These are phyloP conservation scores for Nicotiana obtusifolia DNA, from an alignment of 257 asterid species.

Conservation along the genomic window DNA sequence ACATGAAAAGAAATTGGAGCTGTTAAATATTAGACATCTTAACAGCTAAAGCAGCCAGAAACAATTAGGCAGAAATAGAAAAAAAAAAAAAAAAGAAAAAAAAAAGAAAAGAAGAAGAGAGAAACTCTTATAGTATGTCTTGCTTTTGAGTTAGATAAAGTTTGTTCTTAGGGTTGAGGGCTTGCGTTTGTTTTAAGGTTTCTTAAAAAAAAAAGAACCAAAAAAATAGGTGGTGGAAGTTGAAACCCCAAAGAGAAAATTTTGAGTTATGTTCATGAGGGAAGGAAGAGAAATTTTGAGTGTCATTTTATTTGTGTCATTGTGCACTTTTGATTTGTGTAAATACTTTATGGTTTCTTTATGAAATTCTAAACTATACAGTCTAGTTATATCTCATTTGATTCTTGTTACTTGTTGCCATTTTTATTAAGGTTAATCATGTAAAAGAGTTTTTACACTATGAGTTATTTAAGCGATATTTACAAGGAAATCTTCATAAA, in stretches of 20 bases:
- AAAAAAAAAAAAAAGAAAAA: neutral
- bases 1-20: conserved; percentile 10
- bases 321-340: conserved; percentile 4
- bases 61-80: conserved; percentile 7
- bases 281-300: conserved; percentile 3
- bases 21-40: conserved; percentile 31
- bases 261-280: neutral
- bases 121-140: neutral
- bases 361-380: neutral
- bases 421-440: neutral
- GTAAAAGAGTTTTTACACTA: neutral
- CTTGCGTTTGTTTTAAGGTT: neutral
- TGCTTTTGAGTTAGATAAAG: conserved; percentile 4
- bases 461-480: neutral
- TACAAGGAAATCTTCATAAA: neutral
- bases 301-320: neutral
- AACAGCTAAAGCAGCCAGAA: conserved; percentile 22
- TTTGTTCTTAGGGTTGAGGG: conserved; percentile 4
- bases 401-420: neutral
- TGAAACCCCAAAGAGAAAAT: neutral
- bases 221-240: neutral
- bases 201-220: neutral
- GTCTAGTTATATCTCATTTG: neutral
- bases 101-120: neutral
- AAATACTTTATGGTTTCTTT: conserved; percentile 6